Percentiles rank a stretch among this genome's conserved stretches.
phyloP scores from a whole-genome alignment of 2,329 filamentous ascomycete species.

The Sarocladium kiliense region DNA sequence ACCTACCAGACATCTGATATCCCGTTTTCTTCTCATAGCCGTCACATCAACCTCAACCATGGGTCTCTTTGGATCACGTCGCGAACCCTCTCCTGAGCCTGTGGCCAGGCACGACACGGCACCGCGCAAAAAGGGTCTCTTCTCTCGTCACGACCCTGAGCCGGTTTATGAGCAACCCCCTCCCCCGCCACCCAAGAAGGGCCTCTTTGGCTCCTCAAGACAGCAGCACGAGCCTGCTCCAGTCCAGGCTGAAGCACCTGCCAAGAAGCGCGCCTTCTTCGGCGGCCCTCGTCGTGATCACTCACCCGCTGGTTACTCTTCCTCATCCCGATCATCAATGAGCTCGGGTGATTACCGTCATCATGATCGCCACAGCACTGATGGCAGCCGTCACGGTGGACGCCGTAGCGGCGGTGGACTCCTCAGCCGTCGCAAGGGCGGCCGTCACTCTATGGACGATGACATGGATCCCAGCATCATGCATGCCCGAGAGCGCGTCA shows the following conservation, averaged over 20 bases:
- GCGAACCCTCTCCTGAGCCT: conserved; percentile 4
- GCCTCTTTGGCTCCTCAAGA: conserved; percentile 23
- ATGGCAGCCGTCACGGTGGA: conserved; percentile 6
- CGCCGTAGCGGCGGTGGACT: conserved; percentile 24
- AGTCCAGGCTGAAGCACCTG: conserved; percentile 23
- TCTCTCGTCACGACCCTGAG: conserved; percentile 10
- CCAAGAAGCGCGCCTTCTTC: conserved; percentile 33
- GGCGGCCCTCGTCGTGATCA: conserved; percentile 21
- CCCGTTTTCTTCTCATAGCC: too few species aligned
- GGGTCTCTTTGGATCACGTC: conserved; percentile 17
- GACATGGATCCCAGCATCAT: conserved; percentile 59
- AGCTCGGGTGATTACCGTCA: conserved; percentile 15
- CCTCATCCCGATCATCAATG: conserved; percentile 9
- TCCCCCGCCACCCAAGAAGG: conserved; percentile 20
- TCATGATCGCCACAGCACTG: conserved; percentile 15
- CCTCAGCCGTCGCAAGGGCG: conserved; percentile 35
- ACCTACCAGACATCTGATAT: too few species aligned
- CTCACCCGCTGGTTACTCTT: conserved; percentile 20
- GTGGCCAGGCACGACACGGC: conserved; percentile 2
- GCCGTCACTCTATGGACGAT: conserved; percentile 35
- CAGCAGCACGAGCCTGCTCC: conserved; percentile 25
- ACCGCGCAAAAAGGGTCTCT: conserved; percentile 24
- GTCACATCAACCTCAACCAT: conserved; percentile 13
- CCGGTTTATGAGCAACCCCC: conserved; percentile 9
- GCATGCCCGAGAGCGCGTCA: conserved; percentile 55